A percentile compares a stretch with the other conserved stretches of the same genome.
These are phyloP conservation scores for Hypocreales sp. DNA, from an alignment of 2,329 filamentous ascomycete genomes.

Conservation along the genomic window DNA sequence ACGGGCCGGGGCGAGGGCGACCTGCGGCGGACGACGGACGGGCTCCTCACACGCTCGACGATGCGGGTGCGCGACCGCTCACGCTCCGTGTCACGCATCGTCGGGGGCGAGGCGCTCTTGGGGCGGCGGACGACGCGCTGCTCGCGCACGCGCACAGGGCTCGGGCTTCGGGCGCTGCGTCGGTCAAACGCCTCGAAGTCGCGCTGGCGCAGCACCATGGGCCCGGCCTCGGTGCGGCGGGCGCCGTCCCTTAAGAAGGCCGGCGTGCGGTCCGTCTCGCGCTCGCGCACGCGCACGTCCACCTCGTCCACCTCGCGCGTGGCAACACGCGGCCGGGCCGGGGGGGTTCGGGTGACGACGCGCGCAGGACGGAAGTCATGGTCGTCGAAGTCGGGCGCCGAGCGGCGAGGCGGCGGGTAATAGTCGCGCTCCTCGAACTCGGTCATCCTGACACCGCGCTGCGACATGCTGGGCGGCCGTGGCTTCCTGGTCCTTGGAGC, in stretches of 20 bases:
- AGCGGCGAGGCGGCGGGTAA: constrained; percentile 20
- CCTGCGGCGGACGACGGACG: constrained; percentile 15
- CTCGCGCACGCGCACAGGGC: constrained; percentile 24
- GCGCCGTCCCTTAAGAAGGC: constrained; percentile 35
- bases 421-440: constrained; percentile 32
- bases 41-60: constrained; percentile 22
- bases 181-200: constrained; percentile 40
- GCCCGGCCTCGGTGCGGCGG: constrained; percentile 30
- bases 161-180: constrained; percentile 27
- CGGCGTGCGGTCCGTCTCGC: constrained; percentile 28
- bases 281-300: constrained; percentile 26
- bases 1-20: constrained; percentile 14
- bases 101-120: constrained; percentile 25
- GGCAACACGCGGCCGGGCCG: constrained; percentile 9
- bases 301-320: constrained; percentile 17
- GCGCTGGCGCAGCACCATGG: constrained; percentile 37
- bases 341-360: constrained; percentile 10
- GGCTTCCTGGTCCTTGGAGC: too few species aligned
- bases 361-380: constrained; percentile 11
- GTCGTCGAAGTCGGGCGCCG: constrained; percentile 10
- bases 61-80: constrained; percentile 20
- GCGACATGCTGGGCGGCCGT: constrained; percentile 6
- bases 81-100: constrained; percentile 14
- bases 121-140: constrained; percentile 26
- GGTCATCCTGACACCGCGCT: constrained; percentile 9